These are phyloP conservation scores for Rhizophora apiculata DNA, from an alignment of 345 rosid genomes.

Conservation along the genomic window DNA sequence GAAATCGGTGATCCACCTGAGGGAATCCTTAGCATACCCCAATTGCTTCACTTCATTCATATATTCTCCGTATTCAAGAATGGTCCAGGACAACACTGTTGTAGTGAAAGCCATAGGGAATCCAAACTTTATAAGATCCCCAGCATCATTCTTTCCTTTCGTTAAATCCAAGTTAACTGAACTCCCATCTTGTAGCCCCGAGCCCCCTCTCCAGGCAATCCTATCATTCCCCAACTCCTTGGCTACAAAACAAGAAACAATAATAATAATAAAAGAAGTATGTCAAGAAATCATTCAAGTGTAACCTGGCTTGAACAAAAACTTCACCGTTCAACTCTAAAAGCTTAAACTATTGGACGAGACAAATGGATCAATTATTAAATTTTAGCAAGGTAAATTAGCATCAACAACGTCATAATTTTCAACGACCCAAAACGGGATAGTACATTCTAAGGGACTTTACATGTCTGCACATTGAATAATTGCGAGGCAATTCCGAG, in stretches of 20 bases:
- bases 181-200: constrained; percentile 22
- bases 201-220: constrained; percentile 33
- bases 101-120: constrained; percentile 30
- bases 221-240: constrained; percentile 19
- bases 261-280: background rate
- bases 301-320: no score
- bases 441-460: background rate
- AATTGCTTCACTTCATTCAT: constrained; percentile 22
- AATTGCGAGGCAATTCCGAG: constrained; percentile 46
- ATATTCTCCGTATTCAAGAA: constrained; percentile 26
- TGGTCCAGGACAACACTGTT: constrained; percentile 27
- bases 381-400: background rate
- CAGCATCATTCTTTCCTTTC: constrained; percentile 27
- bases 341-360: no score
- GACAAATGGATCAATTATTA: no score
- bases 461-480: constrained; percentile 60
- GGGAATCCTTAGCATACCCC: constrained; percentile 23
- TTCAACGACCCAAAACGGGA: background rate
- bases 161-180: constrained; percentile 15
- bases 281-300: no score
- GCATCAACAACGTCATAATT: background rate
- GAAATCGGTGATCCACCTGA: constrained; percentile 29
- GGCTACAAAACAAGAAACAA: background rate
- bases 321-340: no score
- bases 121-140: constrained; percentile 27